These are phyloP conservation scores for Aquilaria malaccensis DNA, from an alignment of 345 rosid species.

Conservation along the genomic window DNA sequence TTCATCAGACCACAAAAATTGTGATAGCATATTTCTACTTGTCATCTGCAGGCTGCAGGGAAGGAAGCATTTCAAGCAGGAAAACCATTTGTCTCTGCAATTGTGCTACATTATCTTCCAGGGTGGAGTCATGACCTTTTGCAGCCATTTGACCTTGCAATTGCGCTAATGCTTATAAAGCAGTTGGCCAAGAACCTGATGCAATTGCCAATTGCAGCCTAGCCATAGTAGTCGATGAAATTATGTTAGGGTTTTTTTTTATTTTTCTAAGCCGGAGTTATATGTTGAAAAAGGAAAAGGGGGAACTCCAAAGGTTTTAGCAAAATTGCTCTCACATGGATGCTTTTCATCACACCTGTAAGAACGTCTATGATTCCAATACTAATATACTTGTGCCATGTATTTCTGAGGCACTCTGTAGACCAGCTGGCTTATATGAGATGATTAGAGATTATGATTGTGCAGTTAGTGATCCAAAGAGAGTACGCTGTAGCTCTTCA, in stretches of 20 bases:
- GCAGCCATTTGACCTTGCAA: constrained; percentile 93
- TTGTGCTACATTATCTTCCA: constrained; percentile 68
- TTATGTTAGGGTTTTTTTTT: constrained; percentile 61
- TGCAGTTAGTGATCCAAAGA: constrained; percentile 72
- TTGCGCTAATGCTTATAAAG: constrained; percentile 92
- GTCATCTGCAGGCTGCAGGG: constrained; percentile 60
- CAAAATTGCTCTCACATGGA: background rate
- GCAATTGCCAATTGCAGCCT: constrained; percentile 98
- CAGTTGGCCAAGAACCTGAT: constrained; percentile 68
- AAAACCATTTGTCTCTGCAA: constrained; percentile 48
- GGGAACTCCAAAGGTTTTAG: background rate
- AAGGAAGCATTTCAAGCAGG: constrained; percentile 93
- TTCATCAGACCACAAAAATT: too few species aligned
- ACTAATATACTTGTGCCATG: too few species aligned
- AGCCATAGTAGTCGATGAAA: constrained; percentile 85
- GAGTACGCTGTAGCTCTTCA: constrained; percentile 40
- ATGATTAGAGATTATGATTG: constrained; percentile 83
- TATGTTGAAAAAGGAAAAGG: background rate
- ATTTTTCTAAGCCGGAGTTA: constrained; percentile 5
- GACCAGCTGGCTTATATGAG: constrained; percentile 78
- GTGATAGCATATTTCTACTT: background rate
- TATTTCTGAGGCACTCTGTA: constrained; percentile 61
- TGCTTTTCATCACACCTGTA: constrained; percentile 3
- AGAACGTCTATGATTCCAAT: background rate
- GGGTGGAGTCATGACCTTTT: constrained; percentile 80